phyloP scores from a whole-genome alignment of 2,329 filamentous ascomycete genomes.

The Aureobasidium sp. region DNA sequence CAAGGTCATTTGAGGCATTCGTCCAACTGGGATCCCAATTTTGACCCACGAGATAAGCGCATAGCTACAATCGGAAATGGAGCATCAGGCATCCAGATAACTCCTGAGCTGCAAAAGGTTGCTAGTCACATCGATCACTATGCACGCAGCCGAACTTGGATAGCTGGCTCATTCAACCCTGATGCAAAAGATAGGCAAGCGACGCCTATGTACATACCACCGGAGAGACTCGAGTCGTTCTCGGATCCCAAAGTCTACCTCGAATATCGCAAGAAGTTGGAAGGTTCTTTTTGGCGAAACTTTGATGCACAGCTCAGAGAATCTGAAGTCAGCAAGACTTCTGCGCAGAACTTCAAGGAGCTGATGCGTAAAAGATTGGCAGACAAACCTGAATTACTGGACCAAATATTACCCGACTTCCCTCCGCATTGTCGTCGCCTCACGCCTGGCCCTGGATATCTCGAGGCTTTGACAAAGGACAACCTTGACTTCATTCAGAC shows the following conservation, averaged over 20 bases:
- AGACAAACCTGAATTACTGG: conserved; percentile 37
- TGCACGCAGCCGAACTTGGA: conserved; percentile 57
- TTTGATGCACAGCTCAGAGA: conserved; percentile 31
- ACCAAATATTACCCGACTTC: conserved; percentile 32
- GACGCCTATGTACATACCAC: conserved; percentile 45
- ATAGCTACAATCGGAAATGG: conserved; percentile 36
- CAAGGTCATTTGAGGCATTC: conserved; percentile 31
- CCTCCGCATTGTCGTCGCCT: conserved; percentile 35
- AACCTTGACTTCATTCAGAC: conserved; percentile 43
- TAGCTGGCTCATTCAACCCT: conserved; percentile 52
- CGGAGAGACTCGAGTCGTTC: conserved; percentile 49
- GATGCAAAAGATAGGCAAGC: conserved; percentile 35
- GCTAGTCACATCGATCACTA: conserved; percentile 51
- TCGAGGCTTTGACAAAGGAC: conserved; percentile 19
- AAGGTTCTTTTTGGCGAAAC: conserved; percentile 49
- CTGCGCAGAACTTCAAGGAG: conserved; percentile 11
- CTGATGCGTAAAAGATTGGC: conserved; percentile 45
- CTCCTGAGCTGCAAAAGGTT: conserved; percentile 41
- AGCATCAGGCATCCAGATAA: conserved; percentile 33
- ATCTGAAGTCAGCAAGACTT: conserved; percentile 23
- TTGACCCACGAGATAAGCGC: conserved; percentile 27
- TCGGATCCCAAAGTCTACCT: conserved; percentile 54
- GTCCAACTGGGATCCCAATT: conserved; percentile 25
- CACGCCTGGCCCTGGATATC: conserved; percentile 39
- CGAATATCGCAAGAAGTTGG: conserved; percentile 31